phyloP scores from a whole-genome alignment of 129 eudicot genomes.

The Logfia minima region DNA sequence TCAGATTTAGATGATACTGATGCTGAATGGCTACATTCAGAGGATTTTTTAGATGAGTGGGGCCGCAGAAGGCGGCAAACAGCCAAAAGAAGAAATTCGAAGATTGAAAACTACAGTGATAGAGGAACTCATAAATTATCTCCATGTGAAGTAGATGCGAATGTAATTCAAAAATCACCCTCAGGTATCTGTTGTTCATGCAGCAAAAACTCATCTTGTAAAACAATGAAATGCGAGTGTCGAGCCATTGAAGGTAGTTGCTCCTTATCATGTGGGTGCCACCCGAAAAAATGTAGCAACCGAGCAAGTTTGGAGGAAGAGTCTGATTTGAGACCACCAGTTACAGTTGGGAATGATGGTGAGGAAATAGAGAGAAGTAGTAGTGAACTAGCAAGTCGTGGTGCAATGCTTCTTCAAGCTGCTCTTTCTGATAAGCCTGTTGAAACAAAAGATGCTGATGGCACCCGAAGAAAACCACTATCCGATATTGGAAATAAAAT shows the following conservation, averaged over 20 bases:
- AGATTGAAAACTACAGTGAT: constrained; percentile 26
- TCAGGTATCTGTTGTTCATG: constrained; percentile 64
- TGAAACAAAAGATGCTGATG: constrained; percentile 37
- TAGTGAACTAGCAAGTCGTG: constrained; percentile 64
- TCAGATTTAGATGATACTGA: constrained; percentile 36
- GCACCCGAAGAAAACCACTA: constrained; percentile 60
- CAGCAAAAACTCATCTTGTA: constrained; percentile 62
- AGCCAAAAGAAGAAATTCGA: constrained; percentile 39
- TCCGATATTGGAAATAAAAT: constrained; percentile 80
- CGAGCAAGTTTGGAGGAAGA: constrained; percentile 28
- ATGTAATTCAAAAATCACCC: constrained; percentile 20
- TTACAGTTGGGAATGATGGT: constrained; percentile 20
- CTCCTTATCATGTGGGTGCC: constrained; percentile 60
- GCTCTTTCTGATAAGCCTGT: constrained; percentile 64
- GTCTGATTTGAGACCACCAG: constrained; percentile 28
- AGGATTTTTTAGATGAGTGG: constrained; percentile 45
- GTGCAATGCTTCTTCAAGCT: constrained; percentile 67
- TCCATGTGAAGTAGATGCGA: constrained; percentile 28
- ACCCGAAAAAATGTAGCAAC: constrained; percentile 59
- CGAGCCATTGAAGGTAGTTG: constrained; percentile 56
- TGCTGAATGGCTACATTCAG: constrained; percentile 48
- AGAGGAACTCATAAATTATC: constrained; percentile 17
- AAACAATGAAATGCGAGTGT: constrained; percentile 84
- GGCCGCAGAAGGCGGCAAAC: constrained; percentile 31
- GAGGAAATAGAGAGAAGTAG: constrained; percentile 40